Percentiles rank a stretch among this genome's conserved stretches.
Conservation (phyloP, 1,284 basidiomycete genomes). For the Amylostereum areolatum region DNA sequence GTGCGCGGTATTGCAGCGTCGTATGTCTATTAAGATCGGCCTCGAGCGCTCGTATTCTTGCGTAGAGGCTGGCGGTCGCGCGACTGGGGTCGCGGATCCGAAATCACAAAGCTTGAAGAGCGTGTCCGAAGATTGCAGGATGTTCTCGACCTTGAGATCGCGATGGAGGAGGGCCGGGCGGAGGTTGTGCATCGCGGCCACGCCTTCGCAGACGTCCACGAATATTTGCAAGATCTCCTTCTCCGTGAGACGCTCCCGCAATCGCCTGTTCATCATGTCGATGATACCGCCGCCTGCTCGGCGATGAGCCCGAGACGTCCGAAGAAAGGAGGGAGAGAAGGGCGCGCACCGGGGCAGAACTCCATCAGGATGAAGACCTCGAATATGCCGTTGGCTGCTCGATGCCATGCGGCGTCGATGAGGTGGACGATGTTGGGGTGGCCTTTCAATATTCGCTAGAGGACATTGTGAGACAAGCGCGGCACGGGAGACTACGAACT, state of each 20-base stretch:
- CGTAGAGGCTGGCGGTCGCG: constrained; percentile 65
- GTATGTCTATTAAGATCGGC: constrained; percentile 93
- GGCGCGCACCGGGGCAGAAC: constrained; percentile 65
- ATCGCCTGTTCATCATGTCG: constrained; percentile 97
- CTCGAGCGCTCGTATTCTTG: constrained; percentile 86
- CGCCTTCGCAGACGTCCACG: constrained; percentile 89
- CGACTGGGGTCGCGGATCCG: constrained; percentile 83
- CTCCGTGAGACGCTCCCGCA: constrained; percentile 91
- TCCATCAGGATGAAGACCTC: constrained; percentile 99
- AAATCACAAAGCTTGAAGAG: constrained; percentile 98
- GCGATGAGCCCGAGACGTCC: neutral
- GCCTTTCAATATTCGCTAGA: constrained; percentile 76
- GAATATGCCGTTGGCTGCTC: constrained; percentile 75
- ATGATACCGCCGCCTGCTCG: constrained; percentile 92
- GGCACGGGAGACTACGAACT: constrained; percentile 8
- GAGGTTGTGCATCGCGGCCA: constrained; percentile 94
- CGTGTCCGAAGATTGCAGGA: constrained; percentile 72
- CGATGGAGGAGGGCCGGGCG: constrained; percentile 89
- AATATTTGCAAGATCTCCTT: constrained; percentile 97
- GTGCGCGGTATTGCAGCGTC: constrained; percentile 92
- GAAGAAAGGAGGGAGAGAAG: constrained; percentile 2
- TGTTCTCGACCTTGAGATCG: constrained; percentile 99
- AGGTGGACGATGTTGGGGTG: constrained; percentile 93
- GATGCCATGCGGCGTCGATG: constrained; percentile 90
- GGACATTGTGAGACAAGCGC: constrained; percentile 11